A percentile compares a stretch with the other conserved stretches of the same genome.
Conservation (phyloP, 1,139 yeast genomes). For the Debaryomyces udenii region DNA sequence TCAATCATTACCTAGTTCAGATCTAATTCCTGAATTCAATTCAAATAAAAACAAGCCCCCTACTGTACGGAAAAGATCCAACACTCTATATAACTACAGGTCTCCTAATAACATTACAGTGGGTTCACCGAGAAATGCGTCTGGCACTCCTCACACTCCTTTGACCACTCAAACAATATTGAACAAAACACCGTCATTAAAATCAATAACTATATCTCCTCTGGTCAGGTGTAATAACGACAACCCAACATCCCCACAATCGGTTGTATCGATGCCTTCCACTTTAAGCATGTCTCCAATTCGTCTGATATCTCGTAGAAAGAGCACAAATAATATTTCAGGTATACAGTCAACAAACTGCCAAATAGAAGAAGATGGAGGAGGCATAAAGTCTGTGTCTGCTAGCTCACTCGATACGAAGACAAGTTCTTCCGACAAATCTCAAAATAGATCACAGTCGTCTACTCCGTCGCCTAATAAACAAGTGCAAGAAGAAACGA, state of each 20-base stretch:
- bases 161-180: slow-evolving; percentile 17
- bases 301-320: slow-evolving; percentile 11
- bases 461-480: slow-evolving; percentile 9
- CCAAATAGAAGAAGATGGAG: neutral
- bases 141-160: slow-evolving; percentile 24
- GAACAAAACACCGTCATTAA: slow-evolving; percentile 37
- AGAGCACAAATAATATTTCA: slow-evolving; percentile 10
- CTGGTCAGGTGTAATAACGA: slow-evolving; percentile 26
- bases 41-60: slow-evolving; percentile 9
- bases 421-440: neutral
- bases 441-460: slow-evolving; percentile 2
- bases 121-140: slow-evolving; percentile 15
- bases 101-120: slow-evolving; percentile 15
- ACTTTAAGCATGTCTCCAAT: slow-evolving; percentile 13
- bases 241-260: slow-evolving; percentile 24
- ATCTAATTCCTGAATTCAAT: slow-evolving; percentile 11
- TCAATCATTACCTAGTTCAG: slow-evolving; percentile 35
- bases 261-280: slow-evolving; percentile 19
- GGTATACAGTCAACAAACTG: neutral
- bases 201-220: slow-evolving; percentile 45
- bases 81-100: slow-evolving; percentile 24
- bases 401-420: slow-evolving; percentile 2
- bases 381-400: neutral
- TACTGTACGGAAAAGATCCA: slow-evolving; percentile 26
- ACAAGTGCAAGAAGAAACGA: slow-evolving; percentile 6